A percentile compares a stretch with the other conserved stretches of the same genome.
phyloP scores from a whole-genome alignment of 371 early-diverging fungal species.

The Capillidium heterosporum region DNA sequence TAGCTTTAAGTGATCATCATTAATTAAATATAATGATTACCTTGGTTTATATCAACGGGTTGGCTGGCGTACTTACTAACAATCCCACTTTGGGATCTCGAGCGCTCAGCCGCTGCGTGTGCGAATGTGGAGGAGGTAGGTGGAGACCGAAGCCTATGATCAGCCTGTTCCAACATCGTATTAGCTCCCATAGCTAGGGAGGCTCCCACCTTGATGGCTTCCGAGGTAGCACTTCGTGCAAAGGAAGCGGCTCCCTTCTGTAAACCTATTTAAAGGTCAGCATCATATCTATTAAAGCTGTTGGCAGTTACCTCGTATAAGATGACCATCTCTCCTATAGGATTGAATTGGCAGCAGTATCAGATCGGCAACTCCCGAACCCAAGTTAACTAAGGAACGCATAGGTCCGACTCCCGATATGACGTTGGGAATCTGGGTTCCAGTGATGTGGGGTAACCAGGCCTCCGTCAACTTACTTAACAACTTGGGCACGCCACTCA shows the following conservation, averaged over 20 bases:
- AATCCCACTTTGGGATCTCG: conserved; percentile 6
- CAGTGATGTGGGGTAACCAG: conserved; percentile 81
- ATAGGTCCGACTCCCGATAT: conserved; percentile 84
- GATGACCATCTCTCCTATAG: conserved; percentile 77
- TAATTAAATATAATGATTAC: conserved; percentile 1
- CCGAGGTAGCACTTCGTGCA: conserved; percentile 73
- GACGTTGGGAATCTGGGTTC: conserved; percentile 73
- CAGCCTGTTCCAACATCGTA: conserved; percentile 76
- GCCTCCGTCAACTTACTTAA: conserved; percentile 35
- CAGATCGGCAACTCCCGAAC: conserved; percentile 81
- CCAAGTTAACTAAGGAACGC: conserved; percentile 71
- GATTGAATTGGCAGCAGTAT: conserved; percentile 84
- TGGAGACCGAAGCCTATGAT: conserved; percentile 29
- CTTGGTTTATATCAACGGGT: conserved; percentile 68
- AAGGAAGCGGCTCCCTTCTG: conserved; percentile 78
- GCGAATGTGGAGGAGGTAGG: neutral
- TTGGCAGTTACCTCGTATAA: conserved; percentile 44
- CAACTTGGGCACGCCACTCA: conserved; percentile 38
- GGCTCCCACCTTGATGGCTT: conserved; percentile 74
- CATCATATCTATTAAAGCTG: neutral
- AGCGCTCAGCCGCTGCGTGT: conserved; percentile 3
- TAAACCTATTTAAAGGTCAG: conserved; percentile 30
- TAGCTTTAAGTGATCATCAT: too few species aligned
- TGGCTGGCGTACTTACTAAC: conserved; percentile 66
- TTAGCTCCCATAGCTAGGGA: conserved; percentile 81